Evolutionary conservation across 441 rosid species (phyloP).

Genomic region (Biscutella laevigata): DNA sequence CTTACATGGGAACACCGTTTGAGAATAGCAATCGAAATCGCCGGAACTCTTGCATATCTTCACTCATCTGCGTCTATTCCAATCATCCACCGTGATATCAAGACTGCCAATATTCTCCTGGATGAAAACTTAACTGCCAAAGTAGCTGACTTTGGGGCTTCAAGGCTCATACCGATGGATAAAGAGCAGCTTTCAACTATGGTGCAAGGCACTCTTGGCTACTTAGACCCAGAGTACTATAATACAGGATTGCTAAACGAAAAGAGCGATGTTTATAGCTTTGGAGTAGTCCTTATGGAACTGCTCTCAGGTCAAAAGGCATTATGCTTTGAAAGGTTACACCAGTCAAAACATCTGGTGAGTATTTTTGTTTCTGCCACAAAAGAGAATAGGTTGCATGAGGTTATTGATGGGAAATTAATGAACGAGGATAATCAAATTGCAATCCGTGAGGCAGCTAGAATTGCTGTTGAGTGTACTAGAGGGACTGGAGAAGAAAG

Average conservation of each 20-base stretch:
- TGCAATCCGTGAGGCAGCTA: neutral
- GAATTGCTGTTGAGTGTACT: neutral
- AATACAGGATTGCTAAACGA: slow-evolving; percentile 6
- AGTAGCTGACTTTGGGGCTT: slow-evolving; percentile 27
- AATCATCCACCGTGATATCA: slow-evolving; percentile 21
- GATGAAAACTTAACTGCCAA: slow-evolving; percentile 20
- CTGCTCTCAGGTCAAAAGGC: slow-evolving; percentile 15
- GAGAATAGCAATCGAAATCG: neutral
- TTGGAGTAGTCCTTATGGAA: slow-evolving; percentile 20
- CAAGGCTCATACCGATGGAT: slow-evolving; percentile 14
- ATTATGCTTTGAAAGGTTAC: slow-evolving; percentile 8
- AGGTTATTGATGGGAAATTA: neutral
- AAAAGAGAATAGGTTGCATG: slow-evolving; percentile 10
- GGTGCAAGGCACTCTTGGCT: slow-evolving; percentile 16
- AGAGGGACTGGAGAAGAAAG: neutral
- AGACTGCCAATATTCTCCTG: slow-evolving; percentile 23
- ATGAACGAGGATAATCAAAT: neutral
- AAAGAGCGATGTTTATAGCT: slow-evolving; percentile 20
- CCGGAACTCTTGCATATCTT: slow-evolving; percentile 21
- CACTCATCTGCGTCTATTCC: slow-evolving; percentile 24
- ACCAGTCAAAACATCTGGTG: slow-evolving; percentile 5
- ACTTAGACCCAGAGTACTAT: slow-evolving; percentile 22
- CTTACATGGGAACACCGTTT: slow-evolving; percentile 17
- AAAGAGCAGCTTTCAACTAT: slow-evolving; percentile 19
- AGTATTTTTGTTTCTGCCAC: slow-evolving; percentile 1